Percentiles rank a stretch among this genome's conserved stretches.
phyloP scores from a whole-genome alignment of 495 filamentous ascomycete species.

The Hypoxylon fuscum region DNA sequence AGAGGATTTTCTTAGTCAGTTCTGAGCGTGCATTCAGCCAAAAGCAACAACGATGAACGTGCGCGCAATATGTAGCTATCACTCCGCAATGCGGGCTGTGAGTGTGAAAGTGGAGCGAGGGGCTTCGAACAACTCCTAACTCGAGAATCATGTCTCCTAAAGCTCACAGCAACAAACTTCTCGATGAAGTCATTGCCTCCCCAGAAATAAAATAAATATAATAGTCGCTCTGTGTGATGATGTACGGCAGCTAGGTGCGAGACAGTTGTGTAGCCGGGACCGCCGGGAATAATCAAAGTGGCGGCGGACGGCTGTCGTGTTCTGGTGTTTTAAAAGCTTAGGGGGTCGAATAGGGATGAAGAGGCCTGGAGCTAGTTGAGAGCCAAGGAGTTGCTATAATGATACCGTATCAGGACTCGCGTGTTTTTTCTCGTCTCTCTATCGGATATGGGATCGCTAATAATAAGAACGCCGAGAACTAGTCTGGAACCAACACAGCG shows the following conservation, averaged over 20 bases:
- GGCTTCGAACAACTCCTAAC: constrained; percentile 8
- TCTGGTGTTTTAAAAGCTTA: constrained; percentile 1
- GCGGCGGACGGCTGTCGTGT: constrained; percentile 13
- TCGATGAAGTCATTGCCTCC: constrained; percentile 24
- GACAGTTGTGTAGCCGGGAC: constrained; percentile 25
- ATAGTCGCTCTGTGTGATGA: constrained; percentile 12
- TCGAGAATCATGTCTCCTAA: constrained; percentile 27
- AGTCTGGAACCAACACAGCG: constrained; percentile 18
- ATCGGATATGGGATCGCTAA: constrained; percentile 12
- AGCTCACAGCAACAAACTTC: constrained; percentile 5
- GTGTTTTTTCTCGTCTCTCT: not conserved
- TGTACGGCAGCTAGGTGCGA: constrained; percentile 21
- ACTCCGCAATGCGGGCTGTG: constrained; percentile 12
- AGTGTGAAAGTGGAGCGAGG: constrained; percentile 3
- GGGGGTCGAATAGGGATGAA: constrained; percentile 4
- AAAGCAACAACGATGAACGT: constrained; percentile 19
- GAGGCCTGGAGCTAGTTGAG: not conserved
- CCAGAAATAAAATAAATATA: constrained; percentile 5
- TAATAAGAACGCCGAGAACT: constrained; percentile 31
- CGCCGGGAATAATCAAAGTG: constrained; percentile 29
- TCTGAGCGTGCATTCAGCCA: constrained; percentile 12
- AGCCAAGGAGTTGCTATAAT: constrained; percentile 4
- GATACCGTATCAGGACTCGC: constrained; percentile 4
- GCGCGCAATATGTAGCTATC: constrained; percentile 25
- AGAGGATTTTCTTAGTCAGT: constrained; percentile 21